Evolutionary conservation across 228 moss, liverwort and hornwort species (phyloP).

Genomic region (Sphagnum fallax): DNA sequence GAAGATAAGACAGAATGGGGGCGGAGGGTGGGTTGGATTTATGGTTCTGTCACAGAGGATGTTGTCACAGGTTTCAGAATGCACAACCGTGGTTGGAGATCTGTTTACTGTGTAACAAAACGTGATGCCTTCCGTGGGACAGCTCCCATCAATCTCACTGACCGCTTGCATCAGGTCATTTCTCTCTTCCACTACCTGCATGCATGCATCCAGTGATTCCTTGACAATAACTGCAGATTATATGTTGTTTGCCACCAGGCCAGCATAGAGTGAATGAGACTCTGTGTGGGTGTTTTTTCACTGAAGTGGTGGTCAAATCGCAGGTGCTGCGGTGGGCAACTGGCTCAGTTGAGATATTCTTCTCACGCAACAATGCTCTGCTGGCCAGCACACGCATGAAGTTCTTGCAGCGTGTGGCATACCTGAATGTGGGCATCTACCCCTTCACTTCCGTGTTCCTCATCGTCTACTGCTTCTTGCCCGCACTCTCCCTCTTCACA

Average conservation of each 20-base stretch:
- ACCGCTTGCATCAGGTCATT: conserved; percentile 53
- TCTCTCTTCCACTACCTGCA: not conserved
- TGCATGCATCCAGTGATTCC: too few species aligned
- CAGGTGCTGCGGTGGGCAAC: conserved; percentile 61
- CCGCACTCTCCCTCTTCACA: conserved; percentile 47
- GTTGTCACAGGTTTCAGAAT: conserved; percentile 58
- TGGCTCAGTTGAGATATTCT: conserved; percentile 57
- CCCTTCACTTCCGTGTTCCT: conserved; percentile 59
- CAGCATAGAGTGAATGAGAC: too few species aligned
- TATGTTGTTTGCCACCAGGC: too few species aligned
- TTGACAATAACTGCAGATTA: too few species aligned
- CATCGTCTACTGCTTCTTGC: conserved; percentile 54
- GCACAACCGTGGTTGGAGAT: conserved; percentile 65
- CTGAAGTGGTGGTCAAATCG: not conserved
- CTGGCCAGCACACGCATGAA: conserved; percentile 43
- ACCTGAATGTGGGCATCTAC: conserved; percentile 50
- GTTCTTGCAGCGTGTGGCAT: conserved; percentile 43
- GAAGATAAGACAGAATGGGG: conserved; percentile 68
- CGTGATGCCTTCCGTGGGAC: conserved; percentile 56
- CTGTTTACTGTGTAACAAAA: conserved; percentile 63
- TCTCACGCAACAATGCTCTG: conserved; percentile 51
- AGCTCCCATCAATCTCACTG: conserved; percentile 59
- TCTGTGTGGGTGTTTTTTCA: not conserved
- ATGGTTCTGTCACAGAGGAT: conserved; percentile 65
- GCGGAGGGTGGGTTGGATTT: conserved; percentile 60